Base-by-base conservation (phyloP, 2,329 filamentous ascomycete genomes). In the Ambrosiella xylebori region DNA sequence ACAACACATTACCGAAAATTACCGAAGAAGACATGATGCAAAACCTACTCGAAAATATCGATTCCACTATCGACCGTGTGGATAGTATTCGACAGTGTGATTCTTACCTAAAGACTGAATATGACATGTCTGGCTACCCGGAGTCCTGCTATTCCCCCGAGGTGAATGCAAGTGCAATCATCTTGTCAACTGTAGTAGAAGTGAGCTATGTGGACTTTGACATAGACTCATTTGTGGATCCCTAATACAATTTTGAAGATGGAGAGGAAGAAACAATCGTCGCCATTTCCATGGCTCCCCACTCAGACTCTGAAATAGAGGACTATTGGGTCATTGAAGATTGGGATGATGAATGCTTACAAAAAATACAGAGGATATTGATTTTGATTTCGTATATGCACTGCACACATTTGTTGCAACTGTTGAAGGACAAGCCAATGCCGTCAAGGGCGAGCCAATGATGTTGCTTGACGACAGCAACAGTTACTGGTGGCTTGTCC, bases 311-410 rank as follows among this genome's bases (percentile, higher is more conserved):
- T 8, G 45, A 54, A 7, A 50, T 35, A 5, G 47, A 54, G n/a
- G 19, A n/a, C 12, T 35, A 57, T 40, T 44, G 11, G 54, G 70
- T 85, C 75, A 81, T 86, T 69, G 82, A 79, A 64, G 84, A 82
- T 61, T 90, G 83, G 84, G 82, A 77, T 70, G 78, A 78, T 73
- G 80, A 86, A 75, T 85, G 84, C 88, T 95, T 89, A 95, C 86
- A 81, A 19, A n/a, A 78, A 78, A 84, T 71, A 71, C 76, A 97
- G 93, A 98, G 80, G 93, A 98, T 67, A 98, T 98, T 71, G 93
- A 98, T 77, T 97, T 98, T 75, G 91, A 97, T 70, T 97, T 97
- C 72, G 93, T 98, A 61, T 98, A 98, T 73, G 93, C 93, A 36
- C 76, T 98, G 60, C 93, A 97, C 69, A 98, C 91, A 1, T 98